Evolutionary conservation across 768 basidiomycete genomes (phyloP), one percentile per base, ranked within the genome.

Genomic region (Dioszegia crocea): DNA sequence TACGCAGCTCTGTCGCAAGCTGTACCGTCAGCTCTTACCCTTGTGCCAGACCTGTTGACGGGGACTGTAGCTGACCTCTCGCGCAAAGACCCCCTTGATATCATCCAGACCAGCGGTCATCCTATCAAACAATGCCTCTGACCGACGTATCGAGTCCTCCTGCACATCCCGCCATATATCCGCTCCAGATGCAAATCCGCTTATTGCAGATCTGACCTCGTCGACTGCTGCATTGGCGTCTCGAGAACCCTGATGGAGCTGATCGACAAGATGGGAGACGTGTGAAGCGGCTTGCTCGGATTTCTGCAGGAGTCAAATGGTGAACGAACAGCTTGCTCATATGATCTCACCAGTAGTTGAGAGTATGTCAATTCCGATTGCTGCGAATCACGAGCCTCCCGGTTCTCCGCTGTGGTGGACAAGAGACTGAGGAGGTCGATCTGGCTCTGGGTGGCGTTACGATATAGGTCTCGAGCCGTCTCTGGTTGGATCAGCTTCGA

Each of bases 391-490:
- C 36, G 24, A 3, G 17, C 33, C 3, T 47, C 56, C 23, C 12
- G 9, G 27, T 17, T n/a, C n/a, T 17, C 19, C 4, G 56, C 29
- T 24, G 45, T 41, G 6, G 26, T 1, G 27, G 17, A 19, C 17
- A 48, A 26, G 33, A 57, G 14, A 11, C 26, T 26, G 1, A 74
- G 38, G 6, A 75, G 51, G 1, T 61, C 63, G 0, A 71, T 49
- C 62, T 73, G 68, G 38, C 71, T 67, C 50, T 43, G 24, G 1
- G 71, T 73, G 1, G 68, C 61, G 30, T 73, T 69, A 14, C 51
- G 21, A 43, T 73, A 73, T 11, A 61, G 59, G 23, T 43, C 36
- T 11, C 59, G 47, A n/a, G 70, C 65, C n/a, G 61, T 44, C 3
- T 73, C 74, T 71, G 52, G 23, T 17, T 19, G n/a, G 19, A n/a